These are phyloP conservation scores for Silene conica DNA, from an alignment of 148 eudicot genomes.

Conservation along the genomic window DNA sequence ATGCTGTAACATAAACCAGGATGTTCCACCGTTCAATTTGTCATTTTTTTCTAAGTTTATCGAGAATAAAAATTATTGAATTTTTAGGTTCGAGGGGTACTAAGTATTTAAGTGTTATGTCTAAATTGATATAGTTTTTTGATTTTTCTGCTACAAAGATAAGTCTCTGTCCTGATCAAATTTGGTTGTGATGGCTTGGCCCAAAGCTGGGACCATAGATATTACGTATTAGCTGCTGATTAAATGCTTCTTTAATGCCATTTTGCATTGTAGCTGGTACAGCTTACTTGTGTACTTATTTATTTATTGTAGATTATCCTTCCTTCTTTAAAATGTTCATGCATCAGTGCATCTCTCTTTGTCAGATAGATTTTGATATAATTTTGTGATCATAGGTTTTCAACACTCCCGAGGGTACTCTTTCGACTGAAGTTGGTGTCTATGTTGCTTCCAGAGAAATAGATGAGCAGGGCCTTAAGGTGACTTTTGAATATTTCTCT, in stretches of 20 bases:
- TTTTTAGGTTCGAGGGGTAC: too few species aligned
- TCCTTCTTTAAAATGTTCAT: neutral
- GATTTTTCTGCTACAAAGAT: neutral
- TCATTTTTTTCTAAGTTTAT: too few species aligned
- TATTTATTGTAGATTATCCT: neutral
- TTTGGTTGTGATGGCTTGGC: neutral
- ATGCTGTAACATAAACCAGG: too few species aligned
- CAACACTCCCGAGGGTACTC: slow-evolving; percentile 87
- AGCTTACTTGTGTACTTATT: neutral
- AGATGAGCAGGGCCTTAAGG: slow-evolving; percentile 52
- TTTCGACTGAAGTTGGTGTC: slow-evolving; percentile 89
- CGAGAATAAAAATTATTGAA: too few species aligned
- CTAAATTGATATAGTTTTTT: too few species aligned
- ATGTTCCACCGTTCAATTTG: too few species aligned
- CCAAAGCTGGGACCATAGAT: neutral
- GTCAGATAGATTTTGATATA: slow-evolving; percentile 1
- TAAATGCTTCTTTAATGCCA: neutral
- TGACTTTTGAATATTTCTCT: slow-evolving; percentile 24
- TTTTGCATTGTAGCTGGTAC: neutral
- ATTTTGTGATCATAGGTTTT: slow-evolving; percentile 49
- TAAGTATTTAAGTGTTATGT: too few species aligned
- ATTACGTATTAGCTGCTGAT: neutral
- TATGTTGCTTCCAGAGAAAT: slow-evolving; percentile 60
- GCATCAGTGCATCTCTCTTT: neutral
- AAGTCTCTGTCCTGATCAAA: neutral